Conservation (phyloP, 2,329 filamentous ascomycete species). For the Calonectria pseudoturangicola region DNA sequence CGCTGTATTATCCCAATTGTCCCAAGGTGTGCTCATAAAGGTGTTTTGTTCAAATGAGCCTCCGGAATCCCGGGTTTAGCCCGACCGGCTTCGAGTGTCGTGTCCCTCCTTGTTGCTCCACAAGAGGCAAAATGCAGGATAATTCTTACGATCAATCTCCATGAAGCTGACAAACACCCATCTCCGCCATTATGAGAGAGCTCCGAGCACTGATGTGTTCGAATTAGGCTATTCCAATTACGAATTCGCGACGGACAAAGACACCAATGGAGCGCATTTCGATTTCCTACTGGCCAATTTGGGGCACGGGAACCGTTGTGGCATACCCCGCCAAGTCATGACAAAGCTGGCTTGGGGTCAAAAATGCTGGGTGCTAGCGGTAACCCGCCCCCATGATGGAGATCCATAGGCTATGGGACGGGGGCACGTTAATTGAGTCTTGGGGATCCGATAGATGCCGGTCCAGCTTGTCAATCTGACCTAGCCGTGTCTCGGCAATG, state of each 20-base stretch:
- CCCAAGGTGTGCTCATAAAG: slow-evolving; percentile 15
- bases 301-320: slow-evolving; percentile 24
- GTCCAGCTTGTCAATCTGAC: slow-evolving; percentile 16
- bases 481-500: slow-evolving; percentile 12
- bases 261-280: background rate
- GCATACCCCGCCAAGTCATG: slow-evolving; percentile 34
- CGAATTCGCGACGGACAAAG: too few species aligned
- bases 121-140: background rate
- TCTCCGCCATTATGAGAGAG: background rate
- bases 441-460: slow-evolving; percentile 26
- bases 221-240: background rate
- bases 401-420: slow-evolving; percentile 8
- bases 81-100: slow-evolving; percentile 35
- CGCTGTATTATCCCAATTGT: slow-evolving; percentile 36
- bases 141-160: background rate
- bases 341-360: slow-evolving; percentile 30
- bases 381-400: slow-evolving; percentile 40
- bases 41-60: slow-evolving; percentile 27
- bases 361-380: slow-evolving; percentile 24
- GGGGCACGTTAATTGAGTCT: slow-evolving; percentile 19
- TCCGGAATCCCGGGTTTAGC: slow-evolving; percentile 31
- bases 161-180: slow-evolving; percentile 6
- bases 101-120: slow-evolving; percentile 21
- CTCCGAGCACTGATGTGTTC: background rate
- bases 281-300: slow-evolving; percentile 21